Evolutionary conservation across 257 asterid genomes (phyloP), one percentile per base, ranked within the genome.

Genomic region (Scutellaria galericulata): DNA sequence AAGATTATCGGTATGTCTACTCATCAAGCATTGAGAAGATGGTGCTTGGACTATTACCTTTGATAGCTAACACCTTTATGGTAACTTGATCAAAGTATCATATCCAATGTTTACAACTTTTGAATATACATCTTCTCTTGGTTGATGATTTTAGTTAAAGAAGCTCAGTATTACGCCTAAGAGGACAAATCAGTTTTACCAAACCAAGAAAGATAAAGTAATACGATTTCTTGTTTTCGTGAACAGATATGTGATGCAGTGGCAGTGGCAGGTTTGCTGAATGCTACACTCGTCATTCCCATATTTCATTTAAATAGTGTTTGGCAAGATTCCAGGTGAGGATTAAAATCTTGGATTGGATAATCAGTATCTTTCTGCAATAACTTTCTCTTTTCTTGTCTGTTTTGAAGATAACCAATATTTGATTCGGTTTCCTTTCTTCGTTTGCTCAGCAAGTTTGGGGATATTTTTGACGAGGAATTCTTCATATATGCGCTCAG

Each of bases 161-260:
- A 64, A 31, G 11, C 44, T 8, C 42, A 2, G 10, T 37, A 6
- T 44, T 51, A 13, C 12, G 62, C 50, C 7, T 24, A 47, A 11
- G 56, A 39, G 44, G 56, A 56, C 46, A 20, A 48, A 11, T 48
- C 44, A 48, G 7, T 48, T n/a, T 31, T 40, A 37, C 11, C 3
- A 40, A 64, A 22, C 14, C n/a, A 35, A 13, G 52, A 48, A 44
- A 56, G 22, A 37, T 56, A 54, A 46, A 9, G 48, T 66, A 10
- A 67, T 66, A 54, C 60, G 20, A 46, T 64, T 69, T 77, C 52
- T 75, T 44, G 12, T 57, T 54, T 64, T 47, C 31, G 60, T 46
- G 74, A 44, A 70, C 90, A 94, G 99, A 95, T 95, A 83, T 92
- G 98, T 88, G 99, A 95, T 84, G 99, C 97, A 48, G 99, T 90